These are phyloP conservation scores for Coniella lustricola DNA, from an alignment of 2,329 filamentous ascomycete species.

Conservation along the genomic window DNA sequence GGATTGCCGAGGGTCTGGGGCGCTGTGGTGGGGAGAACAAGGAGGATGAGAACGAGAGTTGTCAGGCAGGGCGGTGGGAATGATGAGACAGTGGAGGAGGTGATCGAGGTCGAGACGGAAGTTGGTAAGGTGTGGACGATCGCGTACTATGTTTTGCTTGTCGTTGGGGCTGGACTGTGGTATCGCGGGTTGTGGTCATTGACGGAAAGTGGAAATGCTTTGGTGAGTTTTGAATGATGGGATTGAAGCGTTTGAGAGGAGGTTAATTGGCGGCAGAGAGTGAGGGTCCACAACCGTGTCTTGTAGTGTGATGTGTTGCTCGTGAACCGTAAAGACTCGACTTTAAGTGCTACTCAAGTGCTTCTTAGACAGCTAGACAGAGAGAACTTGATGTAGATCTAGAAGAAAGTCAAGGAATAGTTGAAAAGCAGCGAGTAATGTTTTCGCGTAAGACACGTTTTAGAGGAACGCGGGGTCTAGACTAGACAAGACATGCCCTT, in stretches of 20 bases:
- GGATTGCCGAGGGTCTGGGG: slow-evolving; percentile 86
- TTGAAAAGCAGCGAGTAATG: too few relatives aligned
- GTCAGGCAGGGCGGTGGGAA: slow-evolving; percentile 45
- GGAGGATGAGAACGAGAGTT: slow-evolving; percentile 21
- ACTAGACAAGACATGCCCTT: too few relatives aligned
- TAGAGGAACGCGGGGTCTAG: too few relatives aligned
- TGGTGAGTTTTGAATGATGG: slow-evolving; percentile 24
- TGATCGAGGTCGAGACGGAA: slow-evolving; percentile 11
- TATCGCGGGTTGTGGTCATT: slow-evolving; percentile 63
- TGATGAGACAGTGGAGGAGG: slow-evolving; percentile 17
- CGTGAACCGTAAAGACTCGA: too few relatives aligned
- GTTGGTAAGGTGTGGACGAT: slow-evolving; percentile 53
- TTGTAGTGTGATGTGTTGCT: too few relatives aligned
- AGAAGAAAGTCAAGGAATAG: too few relatives aligned
- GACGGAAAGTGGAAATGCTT: slow-evolving; percentile 55
- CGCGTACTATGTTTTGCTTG: slow-evolving; percentile 70
- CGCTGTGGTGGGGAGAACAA: slow-evolving; percentile 47
- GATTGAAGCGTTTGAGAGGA: too few relatives aligned
- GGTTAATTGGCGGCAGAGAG: background rate
- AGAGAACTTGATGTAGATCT: too few relatives aligned
- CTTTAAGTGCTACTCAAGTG: too few relatives aligned
- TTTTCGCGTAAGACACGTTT: too few relatives aligned
- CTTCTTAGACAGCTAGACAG: background rate
- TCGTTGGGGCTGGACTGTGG: slow-evolving; percentile 66
- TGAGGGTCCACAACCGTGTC: too few relatives aligned